Evolutionary conservation across 805 yeast genomes (phyloP), one percentile per base, ranked within the genome.

Genomic region (Kodamaea sagamina): DNA sequence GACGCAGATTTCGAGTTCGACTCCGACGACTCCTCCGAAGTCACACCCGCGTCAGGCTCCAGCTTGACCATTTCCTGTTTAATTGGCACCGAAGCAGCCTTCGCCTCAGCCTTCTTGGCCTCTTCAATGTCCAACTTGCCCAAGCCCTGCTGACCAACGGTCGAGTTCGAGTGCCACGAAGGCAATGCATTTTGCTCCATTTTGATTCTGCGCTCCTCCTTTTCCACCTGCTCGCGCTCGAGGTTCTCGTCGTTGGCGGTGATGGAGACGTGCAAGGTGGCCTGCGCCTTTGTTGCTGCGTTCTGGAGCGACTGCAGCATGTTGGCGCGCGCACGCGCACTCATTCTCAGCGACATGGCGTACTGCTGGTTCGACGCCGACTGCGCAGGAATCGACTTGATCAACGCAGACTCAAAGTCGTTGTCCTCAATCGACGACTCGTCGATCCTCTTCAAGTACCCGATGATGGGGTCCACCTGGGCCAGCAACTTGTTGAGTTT

Each of bases 181-280:
- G 99, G 99, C 52, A 93, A 74, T 3, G 97, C 97, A 61, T 93
- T 93, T 63, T 92, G 97, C 58, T 86, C 84, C 62, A 90, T 74
- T 51, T 79, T 75, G 62, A 77, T 83, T 63, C 78, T 81, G 75
- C 77, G 82, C 70, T 72, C 81, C 61, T 86, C 84, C 58, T 78
- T 71, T 53, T 81, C 82, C 58, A 72, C 76, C 54, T 76, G 75
- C 63, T 83, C 89, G 52, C 80, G 77, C 58, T 77, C 82, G 51
- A 77, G 74, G 47, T 81, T 80, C 55, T 87, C 95, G 63, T 88
- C 97, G 53, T 82, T 86, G 12, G 92, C 93, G 4, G 95, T 82
- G 41, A 93, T 89, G 52, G 86, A 83, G 44, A 93, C 96, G 63
- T 88, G 90, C 53, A 93, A 76, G 1, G 96, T 85, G 10, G 97